Evolutionary conservation across 2,329 filamentous ascomycete genomes (phyloP).

Genomic region (Hypomyces perniciosus): DNA sequence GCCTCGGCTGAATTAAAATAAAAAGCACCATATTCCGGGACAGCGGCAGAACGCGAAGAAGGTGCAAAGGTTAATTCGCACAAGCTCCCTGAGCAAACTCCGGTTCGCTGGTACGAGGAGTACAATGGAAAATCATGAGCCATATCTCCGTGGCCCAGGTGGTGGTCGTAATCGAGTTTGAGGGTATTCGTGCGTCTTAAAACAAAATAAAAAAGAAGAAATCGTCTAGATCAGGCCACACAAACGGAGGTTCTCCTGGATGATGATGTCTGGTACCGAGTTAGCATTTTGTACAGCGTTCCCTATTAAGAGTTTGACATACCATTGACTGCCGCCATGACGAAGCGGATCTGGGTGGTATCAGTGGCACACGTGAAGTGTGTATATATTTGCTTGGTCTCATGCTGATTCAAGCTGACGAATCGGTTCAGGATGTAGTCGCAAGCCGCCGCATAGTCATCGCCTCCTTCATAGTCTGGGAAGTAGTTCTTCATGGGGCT

Average conservation of each 20-base stretch:
- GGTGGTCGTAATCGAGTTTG: conserved; percentile 35
- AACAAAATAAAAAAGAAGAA: conserved; percentile 16
- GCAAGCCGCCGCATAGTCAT: conserved; percentile 92
- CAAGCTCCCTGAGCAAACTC: conserved; percentile 13
- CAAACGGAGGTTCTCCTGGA: conserved; percentile 96
- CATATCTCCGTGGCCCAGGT: conserved; percentile 33
- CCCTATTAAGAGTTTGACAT: conserved; percentile 29
- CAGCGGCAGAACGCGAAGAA: conserved; percentile 9
- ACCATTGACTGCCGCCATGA: conserved; percentile 99
- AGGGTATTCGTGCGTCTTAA: conserved; percentile 37
- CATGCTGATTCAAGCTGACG: conserved; percentile 96
- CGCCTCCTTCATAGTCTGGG: conserved; percentile 87
- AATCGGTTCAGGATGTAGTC: conserved; percentile 99
- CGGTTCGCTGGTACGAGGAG: conserved; percentile 24
- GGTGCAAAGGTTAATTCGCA: conserved; percentile 2
- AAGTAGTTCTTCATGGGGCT: conserved; percentile 88
- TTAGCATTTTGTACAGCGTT: conserved; percentile 33
- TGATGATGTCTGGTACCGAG: conserved; percentile 78
- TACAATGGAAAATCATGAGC: conserved; percentile 34
- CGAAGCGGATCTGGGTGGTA: conserved; percentile 97
- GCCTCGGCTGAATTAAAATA: conserved; percentile 6
- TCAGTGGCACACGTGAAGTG: conserved; percentile 99
- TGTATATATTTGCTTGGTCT: conserved; percentile 99
- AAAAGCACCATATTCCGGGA: conserved; percentile 11
- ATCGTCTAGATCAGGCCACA: conserved; percentile 84